Evolutionary conservation across 306 rosid genomes (phyloP), one percentile per base, ranked within the genome.

Genomic region (Albizia julibrissin): DNA sequence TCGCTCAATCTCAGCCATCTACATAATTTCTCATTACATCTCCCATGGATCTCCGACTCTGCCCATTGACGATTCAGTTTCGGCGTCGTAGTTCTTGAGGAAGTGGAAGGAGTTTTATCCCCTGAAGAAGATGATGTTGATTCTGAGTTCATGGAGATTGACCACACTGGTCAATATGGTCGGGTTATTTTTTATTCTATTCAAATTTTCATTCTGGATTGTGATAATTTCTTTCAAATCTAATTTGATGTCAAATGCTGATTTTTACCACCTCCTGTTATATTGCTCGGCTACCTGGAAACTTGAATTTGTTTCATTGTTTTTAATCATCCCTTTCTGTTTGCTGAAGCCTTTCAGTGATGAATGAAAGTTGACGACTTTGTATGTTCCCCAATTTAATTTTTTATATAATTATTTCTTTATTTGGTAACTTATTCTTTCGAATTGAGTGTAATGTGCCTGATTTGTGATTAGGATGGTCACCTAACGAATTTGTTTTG

Each of bases 121-220:
- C n/a, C 92, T 46, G 99, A 92, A 7, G 93, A 79, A 70, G 97
- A 93, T 79, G 85, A 79, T 4, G 94, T 89, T 64, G 92, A 91
- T 76, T 16, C 61, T 56, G 96, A 90, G 85, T 96, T 96, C 77
- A 92, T 84, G 27, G 98, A 96, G 90, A 75, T 92, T 85, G 99
- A 96, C 90, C 98, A 97, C 19, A 84, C 91, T 5, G 84, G 92
- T 84, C 92, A 98, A 47, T 96, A 92, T 65, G 98, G 99, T 79
- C 97, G 99, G 94, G 98, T 93, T 71, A 37, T 92, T 90, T 69
- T n/a, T 64, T 62, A 19, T 40, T 59, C 74, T 76, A 43, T 42
- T 24, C 39, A 43, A 37, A 42, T 42, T 70, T 22, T 24, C n/a
- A 10, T 61, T 27, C 18, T 46, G 19, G 31, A 27, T 61, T 22